Conservation (phyloP, 805 yeast genomes). For the Teunomyces funiuensis region DNA sequence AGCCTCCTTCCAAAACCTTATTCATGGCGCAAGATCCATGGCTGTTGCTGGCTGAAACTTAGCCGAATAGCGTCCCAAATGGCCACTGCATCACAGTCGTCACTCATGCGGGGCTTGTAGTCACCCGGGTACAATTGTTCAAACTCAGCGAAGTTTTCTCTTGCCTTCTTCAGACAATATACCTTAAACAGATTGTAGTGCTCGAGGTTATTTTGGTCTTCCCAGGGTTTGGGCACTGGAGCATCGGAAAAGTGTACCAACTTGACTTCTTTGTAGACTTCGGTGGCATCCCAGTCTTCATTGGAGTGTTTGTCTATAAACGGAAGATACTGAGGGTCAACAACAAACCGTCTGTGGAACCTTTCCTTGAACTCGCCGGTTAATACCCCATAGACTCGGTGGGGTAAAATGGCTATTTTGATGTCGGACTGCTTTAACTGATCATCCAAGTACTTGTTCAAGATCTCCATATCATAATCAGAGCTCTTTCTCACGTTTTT, state of each 20-base stretch:
- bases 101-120: conserved; percentile 25
- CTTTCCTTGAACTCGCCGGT: conserved; percentile 47
- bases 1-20: neutral
- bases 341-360: conserved; percentile 40
- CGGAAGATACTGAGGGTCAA: conserved; percentile 46
- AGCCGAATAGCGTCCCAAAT: conserved; percentile 28
- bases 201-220: conserved; percentile 18
- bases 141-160: conserved; percentile 15
- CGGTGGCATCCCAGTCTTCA: conserved; percentile 34
- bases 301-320: conserved; percentile 17
- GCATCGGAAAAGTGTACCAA: conserved; percentile 64
- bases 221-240: conserved; percentile 71
- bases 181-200: conserved; percentile 27
- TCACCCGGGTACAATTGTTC: conserved; percentile 16
- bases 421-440: conserved; percentile 30
- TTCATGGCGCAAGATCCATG: neutral
- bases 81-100: conserved; percentile 29
- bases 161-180: conserved; percentile 20
- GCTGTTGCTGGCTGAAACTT: conserved; percentile 12
- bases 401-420: conserved; percentile 45
- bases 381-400: conserved; percentile 48
- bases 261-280: conserved; percentile 32
- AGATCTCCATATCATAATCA: conserved; percentile 59
- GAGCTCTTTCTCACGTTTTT: conserved; percentile 19
- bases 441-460: conserved; percentile 51